Evolutionary conservation across 2,329 filamentous ascomycete species (phyloP).

Genomic region (Cladosporium colombiae): DNA sequence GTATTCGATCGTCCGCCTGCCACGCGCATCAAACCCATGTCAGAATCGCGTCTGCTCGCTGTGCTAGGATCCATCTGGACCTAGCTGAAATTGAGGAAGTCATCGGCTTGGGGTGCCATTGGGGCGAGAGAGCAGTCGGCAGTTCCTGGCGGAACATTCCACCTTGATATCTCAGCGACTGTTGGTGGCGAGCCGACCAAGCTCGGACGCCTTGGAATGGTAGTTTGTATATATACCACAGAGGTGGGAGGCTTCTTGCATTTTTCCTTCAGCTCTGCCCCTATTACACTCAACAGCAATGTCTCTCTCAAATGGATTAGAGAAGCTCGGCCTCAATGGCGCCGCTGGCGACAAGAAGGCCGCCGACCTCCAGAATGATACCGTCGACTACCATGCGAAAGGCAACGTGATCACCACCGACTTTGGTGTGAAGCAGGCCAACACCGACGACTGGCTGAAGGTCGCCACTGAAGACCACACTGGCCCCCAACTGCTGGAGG

Average conservation of each 20-base stretch:
- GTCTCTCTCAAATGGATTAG: slow-evolving; percentile 28
- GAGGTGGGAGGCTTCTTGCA: not conserved
- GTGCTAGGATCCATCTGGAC: not conserved
- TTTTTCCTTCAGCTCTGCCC: not conserved
- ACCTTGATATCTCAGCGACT: not conserved
- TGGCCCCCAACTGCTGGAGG: slow-evolving; percentile 71
- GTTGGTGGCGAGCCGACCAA: slow-evolving; percentile 1
- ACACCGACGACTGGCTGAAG: slow-evolving; percentile 77
- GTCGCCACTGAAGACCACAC: slow-evolving; percentile 62
- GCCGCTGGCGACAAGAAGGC: slow-evolving; percentile 53
- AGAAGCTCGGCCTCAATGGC: slow-evolving; percentile 37
- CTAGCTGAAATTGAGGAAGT: not conserved
- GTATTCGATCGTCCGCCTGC: not conserved
- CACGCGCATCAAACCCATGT: slow-evolving; percentile 5
- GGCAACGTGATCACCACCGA: slow-evolving; percentile 71
- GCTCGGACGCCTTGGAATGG: not conserved
- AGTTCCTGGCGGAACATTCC: slow-evolving; percentile 8
- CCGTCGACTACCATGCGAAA: slow-evolving; percentile 56
- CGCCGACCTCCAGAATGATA: slow-evolving; percentile 61
- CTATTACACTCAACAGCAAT: not conserved
- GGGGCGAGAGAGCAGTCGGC: not conserved
- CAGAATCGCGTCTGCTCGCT: not conserved
- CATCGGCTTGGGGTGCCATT: slow-evolving; percentile 15
- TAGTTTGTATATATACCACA: slow-evolving; percentile 7
- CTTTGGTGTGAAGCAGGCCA: slow-evolving; percentile 70